Base-by-base conservation (phyloP, 2,329 filamentous ascomycete species). In the Coleophoma eucalyptorum region DNA sequence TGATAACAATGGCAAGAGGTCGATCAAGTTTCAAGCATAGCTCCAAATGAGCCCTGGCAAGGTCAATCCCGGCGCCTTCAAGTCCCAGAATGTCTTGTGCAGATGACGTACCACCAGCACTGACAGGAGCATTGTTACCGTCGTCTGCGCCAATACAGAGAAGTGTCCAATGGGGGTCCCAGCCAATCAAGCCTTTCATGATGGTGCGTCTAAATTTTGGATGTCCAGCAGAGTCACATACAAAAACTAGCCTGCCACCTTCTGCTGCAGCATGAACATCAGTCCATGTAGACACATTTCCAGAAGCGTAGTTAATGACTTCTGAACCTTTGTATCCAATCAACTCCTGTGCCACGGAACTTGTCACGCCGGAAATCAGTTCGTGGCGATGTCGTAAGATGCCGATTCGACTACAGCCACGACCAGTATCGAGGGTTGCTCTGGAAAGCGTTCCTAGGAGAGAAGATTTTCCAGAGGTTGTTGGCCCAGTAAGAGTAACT, bases 321-420 rank as follows among this genome's bases (percentile, higher is more conserved):
- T 75, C 67, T 7, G 52, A 64, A 4, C 75, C 71, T 40, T 79
- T 77, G 66, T 97, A 99, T 7, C 94, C 94, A 55, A 99, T 81
- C 10, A 99, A 76, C 67, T 97, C 94, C 63, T 97, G 93, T 0
- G 94, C 90, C 42, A 99, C 87, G 5, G 93, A 97, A 65, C 91
- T 97, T 1, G 94, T 99, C 55, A 96, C 79, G 0, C 94, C 94
- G 2, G 93, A 95, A 3, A 81, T 86, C 51, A 97, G 88, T 66
- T 99, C 94, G 65, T 99, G 94, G 11, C 89, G 84, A 69, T 99
- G 94, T 65, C 91, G 96, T 31, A 99, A 75, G 46, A 97, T 77
- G 62, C 89, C 93, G 21, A 97, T 75, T 48, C 94, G 83, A 65
- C 90, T 96, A 65, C 91, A 94, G 0, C 94, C 94, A 55, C 92